phyloP scores from a whole-genome alignment of 2,329 filamentous ascomycete species.

The Penicillium sp. region DNA sequence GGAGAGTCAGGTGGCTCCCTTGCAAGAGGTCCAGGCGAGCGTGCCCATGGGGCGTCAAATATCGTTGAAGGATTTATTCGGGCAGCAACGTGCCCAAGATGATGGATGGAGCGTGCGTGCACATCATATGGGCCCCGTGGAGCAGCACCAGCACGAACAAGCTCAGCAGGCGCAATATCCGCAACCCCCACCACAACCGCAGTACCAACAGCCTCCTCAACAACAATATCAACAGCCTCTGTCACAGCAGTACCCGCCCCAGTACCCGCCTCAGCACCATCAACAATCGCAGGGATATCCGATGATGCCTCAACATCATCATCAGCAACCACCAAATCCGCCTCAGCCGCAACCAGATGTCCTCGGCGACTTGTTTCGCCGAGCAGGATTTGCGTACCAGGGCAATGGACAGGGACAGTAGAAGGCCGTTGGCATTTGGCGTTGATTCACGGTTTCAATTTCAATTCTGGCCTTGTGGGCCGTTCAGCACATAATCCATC shows the following conservation, averaged over 20 bases:
- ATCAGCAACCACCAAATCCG: slow-evolving; percentile 15
- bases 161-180: slow-evolving; percentile 13
- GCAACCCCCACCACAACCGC: slow-evolving; percentile 6
- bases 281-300: slow-evolving; percentile 5
- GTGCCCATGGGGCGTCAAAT: slow-evolving; percentile 58
- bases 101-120: slow-evolving; percentile 55
- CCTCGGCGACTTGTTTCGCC: slow-evolving; percentile 49
- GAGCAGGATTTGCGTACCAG: slow-evolving; percentile 44
- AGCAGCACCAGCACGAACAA: slow-evolving; percentile 20
- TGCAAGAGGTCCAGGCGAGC: slow-evolving; percentile 45
- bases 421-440: not conserved
- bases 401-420: slow-evolving; percentile 23
- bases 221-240: slow-evolving; percentile 22
- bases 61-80: slow-evolving; percentile 58
- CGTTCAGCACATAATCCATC: slow-evolving; percentile 1
- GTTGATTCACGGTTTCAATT: not conserved
- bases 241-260: slow-evolving; percentile 19
- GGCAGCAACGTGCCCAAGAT: slow-evolving; percentile 57
- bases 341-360: slow-evolving; percentile 37
- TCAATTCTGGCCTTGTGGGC: not conserved
- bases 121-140: slow-evolving; percentile 41
- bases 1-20: slow-evolving; percentile 34
- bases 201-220: slow-evolving; percentile 5
- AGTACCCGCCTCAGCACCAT: slow-evolving; percentile 18
- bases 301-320: slow-evolving; percentile 6